Base-by-base conservation (phyloP, 1,284 basidiomycete species). In the Malassezia equina region DNA sequence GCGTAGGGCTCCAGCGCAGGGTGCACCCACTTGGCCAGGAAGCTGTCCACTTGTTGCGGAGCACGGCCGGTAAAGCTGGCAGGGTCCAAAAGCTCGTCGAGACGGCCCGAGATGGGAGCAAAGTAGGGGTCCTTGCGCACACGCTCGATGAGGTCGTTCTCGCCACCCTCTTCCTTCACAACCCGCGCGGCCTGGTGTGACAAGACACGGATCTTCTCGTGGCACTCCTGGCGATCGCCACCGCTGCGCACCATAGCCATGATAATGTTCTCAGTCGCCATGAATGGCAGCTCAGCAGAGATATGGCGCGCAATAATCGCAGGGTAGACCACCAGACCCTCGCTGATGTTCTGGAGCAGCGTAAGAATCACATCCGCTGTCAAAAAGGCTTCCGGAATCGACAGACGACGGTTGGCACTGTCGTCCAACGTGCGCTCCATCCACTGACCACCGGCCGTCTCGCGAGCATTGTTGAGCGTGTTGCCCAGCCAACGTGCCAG, bases 301-400 rank as follows among this genome's bases (percentile, higher is more conserved):
- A 99, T 93, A 39, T 89, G 84, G 41, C 90, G 83, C 5, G 80
- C 85, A 67, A 99, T 98, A 63, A 98, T 93, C 71, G 84, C 85
- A 15, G 93, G 93, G 77, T 98, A 98, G 54, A 99, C 93, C 27
- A 98, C 91, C 21, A 99, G 81, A 1, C 93, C 94, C 77, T 98
- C 94, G 8, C 86, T 86, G 70, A 99, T 86, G 77, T 99, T 98
- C 76, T 94, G 91, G 27, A 98, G 80, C 7, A 90, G 93, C 54
- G 87, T 89, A 21, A 98, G 81, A 51, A 98, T 84, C 68, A 96
- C 94, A 76, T 99, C 94, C 23, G 91, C 88, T 0, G 93, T 94
- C 50, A 99, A 80, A 81, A 95, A 98, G 2, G 91, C 90, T 76
- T 96, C 93, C 5, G 93, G 93, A 34, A 98, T 83, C 28, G 90